A percentile compares a stretch with the other conserved stretches of the same genome.
These are phyloP conservation scores for Solanum sparsipilum DNA, from an alignment of 257 asterid genomes.

Conservation along the genomic window DNA sequence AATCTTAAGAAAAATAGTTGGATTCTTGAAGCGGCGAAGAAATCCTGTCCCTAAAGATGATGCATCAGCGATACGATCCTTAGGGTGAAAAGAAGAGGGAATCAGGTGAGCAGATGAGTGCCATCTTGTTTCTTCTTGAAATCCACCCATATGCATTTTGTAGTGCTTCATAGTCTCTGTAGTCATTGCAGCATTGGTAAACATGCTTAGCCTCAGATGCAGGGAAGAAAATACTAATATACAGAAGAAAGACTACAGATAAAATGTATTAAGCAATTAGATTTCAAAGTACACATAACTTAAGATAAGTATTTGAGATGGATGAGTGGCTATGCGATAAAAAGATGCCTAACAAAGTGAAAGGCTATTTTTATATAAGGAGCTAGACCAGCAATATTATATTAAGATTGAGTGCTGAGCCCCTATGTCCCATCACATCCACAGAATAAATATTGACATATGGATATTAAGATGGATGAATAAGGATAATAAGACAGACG, in stretches of 20 bases:
- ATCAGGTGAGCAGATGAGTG: constrained; percentile 9
- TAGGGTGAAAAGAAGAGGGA: constrained; percentile 13
- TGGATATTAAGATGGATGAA: background rate
- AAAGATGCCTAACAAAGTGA: background rate
- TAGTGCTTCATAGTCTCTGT: constrained; percentile 28
- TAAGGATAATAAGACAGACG: background rate
- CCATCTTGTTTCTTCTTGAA: constrained; percentile 19
- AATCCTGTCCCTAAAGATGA: constrained; percentile 21
- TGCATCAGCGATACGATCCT: constrained; percentile 14
- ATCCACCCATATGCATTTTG: constrained; percentile 20
- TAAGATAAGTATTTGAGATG: background rate
- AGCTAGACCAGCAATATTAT: background rate
- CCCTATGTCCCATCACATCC: background rate
- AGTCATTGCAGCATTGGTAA: background rate
- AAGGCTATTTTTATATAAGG: background rate
- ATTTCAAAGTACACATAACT: background rate
- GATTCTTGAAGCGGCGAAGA: constrained; percentile 21
- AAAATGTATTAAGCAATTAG: background rate
- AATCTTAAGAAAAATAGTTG: constrained; percentile 33
- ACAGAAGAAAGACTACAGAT: background rate
- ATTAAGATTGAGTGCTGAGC: background rate
- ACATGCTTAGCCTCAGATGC: background rate
- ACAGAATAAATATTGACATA: background rate
- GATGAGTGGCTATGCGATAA: background rate
- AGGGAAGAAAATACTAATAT: background rate